Evolutionary conservation across 2,329 filamentous ascomycete genomes (phyloP).

Genomic region (Aspergillus sp.): DNA sequence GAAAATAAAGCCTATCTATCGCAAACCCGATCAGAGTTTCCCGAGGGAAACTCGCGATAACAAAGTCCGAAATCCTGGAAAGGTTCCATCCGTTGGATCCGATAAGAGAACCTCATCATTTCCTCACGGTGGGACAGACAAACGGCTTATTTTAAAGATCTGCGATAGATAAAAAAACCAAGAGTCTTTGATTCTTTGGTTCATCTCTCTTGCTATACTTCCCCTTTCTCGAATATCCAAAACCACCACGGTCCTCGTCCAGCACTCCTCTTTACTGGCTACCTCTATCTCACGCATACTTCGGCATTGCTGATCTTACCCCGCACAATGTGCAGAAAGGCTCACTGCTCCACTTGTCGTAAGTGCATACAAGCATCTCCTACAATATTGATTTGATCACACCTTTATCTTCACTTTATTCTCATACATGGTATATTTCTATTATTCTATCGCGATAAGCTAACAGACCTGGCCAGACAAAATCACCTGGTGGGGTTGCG

Average conservation of each 20-base stretch:
- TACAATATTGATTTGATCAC: background rate
- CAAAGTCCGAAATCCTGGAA: too few species aligned
- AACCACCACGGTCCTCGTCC: too few species aligned
- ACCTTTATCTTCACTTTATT: too few species aligned
- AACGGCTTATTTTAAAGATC: background rate
- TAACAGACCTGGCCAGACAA: slow-evolving; percentile 43
- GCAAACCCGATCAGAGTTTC: background rate
- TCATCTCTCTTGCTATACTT: background rate
- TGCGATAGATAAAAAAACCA: background rate
- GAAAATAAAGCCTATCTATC: background rate
- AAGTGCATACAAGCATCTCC: slow-evolving; percentile 27
- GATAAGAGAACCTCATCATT: background rate
- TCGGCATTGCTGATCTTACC: too few species aligned
- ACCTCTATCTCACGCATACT: too few species aligned
- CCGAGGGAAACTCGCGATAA: too few species aligned
- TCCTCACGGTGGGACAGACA: background rate
- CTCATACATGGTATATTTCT: too few species aligned
- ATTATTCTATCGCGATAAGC: background rate
- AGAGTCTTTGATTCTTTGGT: background rate
- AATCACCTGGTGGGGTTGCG: slow-evolving; percentile 62
- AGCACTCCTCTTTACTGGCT: too few species aligned
- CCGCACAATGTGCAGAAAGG: slow-evolving; percentile 59
- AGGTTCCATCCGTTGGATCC: too few species aligned
- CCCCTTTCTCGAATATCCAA: background rate
- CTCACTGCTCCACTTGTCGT: slow-evolving; percentile 60